Base-by-base conservation (phyloP, 1,284 basidiomycete species). In the Ustilago loliicola region DNA sequence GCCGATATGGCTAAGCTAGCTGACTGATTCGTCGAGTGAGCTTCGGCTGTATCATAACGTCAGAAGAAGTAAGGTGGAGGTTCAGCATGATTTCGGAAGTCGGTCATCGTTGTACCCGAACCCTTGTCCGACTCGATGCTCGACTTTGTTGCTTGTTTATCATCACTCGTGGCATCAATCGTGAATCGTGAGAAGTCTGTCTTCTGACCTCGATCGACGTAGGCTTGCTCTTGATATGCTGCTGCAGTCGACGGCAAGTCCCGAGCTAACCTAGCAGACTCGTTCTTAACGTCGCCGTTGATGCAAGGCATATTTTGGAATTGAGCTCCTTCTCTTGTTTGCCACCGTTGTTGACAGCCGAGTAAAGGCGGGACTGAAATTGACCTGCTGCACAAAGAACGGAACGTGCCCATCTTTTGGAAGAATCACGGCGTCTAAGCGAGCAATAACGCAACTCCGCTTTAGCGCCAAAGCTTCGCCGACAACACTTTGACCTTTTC, bases 41-140 rank as follows among this genome's bases (percentile, higher is more conserved):
- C 45, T 19, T 36, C 40, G 21, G 17, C 36, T 67, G 65, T 59
- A 61, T 45, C 27, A 30, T 67, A 50, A 61, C 52, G 65, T 67
- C 65, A 67, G 65, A 67, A 67, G 58, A 66, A 40, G 29, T 13
- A 21, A 67, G 65, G 65, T 67, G 65, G 65, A 67, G 65, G 65
- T 52, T 29, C n/a, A 15, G 7, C 40, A 9, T 17, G 19, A 27
- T 30, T 50, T 60, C 64, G 64, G 64, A 38, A 55, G 1, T 60
- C 64, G 58, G 62, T 15, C 36, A 10, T 11, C 11, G 32, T 5
- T 8, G 36, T 38, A 38, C 7, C 13, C 9, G 6, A 38, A 3
- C 8, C n/a, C n/a, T n/a, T n/a, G n/a, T n/a, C n/a, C n/a, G n/a
- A n/a, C 36, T 38, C 36, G 36, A 15, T 15, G 8, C 36, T 38